Percentiles rank a stretch among this genome's conserved stretches.
phyloP scores from a whole-genome alignment of 2,329 filamentous ascomycete genomes.

The Monilinia vaccinii-corymbosi region DNA sequence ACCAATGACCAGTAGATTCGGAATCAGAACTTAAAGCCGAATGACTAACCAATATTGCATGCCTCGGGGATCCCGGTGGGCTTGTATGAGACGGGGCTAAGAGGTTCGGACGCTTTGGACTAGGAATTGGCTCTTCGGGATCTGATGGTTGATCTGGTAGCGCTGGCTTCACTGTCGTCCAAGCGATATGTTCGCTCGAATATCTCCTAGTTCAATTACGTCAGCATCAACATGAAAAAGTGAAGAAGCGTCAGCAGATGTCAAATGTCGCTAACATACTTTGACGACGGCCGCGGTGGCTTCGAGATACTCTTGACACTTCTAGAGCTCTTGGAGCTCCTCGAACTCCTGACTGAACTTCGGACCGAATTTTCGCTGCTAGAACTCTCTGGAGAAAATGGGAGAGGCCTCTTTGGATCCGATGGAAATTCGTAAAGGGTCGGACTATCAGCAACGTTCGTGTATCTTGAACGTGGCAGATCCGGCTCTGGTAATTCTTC shows the following conservation, averaged over 20 bases:
- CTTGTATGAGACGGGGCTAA: constrained; percentile 18
- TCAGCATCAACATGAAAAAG: constrained; percentile 1
- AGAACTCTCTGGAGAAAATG: constrained; percentile 6
- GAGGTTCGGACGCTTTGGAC: constrained; percentile 21
- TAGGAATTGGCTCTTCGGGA: constrained; percentile 12
- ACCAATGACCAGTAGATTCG: constrained; percentile 25
- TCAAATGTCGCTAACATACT: constrained; percentile 7
- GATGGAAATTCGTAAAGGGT: constrained; percentile 51
- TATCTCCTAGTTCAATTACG: constrained; percentile 13
- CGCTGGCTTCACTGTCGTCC: constrained; percentile 17
- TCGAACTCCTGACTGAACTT: not conserved
- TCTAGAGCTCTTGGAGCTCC: not conserved
- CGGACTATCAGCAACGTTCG: constrained; percentile 46
- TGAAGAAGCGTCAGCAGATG: not conserved
- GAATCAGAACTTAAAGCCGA: constrained; percentile 23
- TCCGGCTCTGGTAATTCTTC: constrained; percentile 36
- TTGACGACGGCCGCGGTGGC: constrained; percentile 1
- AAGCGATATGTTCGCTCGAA: constrained; percentile 21
- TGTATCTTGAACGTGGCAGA: constrained; percentile 47
- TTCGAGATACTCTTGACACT: not conserved
- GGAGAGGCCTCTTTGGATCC: not conserved
- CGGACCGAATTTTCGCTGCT: constrained; percentile 1
- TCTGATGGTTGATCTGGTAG: constrained; percentile 12
- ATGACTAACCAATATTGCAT: constrained; percentile 27
- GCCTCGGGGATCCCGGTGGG: constrained; percentile 17